These are phyloP conservation scores for Fusarium newnesense DNA, from an alignment of 2,329 filamentous ascomycete species.

Conservation along the genomic window DNA sequence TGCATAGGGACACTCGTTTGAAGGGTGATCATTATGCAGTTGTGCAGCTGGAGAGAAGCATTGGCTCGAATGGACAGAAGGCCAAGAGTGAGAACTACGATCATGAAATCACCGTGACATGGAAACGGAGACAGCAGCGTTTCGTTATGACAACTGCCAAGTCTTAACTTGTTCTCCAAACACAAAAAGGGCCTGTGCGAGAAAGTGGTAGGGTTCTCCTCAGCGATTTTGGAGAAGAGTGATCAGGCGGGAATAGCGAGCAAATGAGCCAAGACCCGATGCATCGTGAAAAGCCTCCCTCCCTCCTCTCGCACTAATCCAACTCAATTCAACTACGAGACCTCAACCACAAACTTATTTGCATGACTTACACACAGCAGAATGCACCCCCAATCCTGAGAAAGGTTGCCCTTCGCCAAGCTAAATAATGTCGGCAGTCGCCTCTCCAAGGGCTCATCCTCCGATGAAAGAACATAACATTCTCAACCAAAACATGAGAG, in stretches of 20 bases:
- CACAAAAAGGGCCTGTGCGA: background rate
- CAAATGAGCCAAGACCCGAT: background rate
- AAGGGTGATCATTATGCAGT: background rate
- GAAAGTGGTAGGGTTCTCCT: slow-evolving; percentile 30
- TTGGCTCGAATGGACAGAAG: background rate
- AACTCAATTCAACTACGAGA: background rate
- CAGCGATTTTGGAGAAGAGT: slow-evolving; percentile 38
- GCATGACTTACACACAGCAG: background rate
- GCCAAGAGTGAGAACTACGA: background rate
- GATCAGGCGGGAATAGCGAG: slow-evolving; percentile 13
- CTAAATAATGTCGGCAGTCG: slow-evolving; percentile 20
- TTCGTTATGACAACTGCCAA: slow-evolving; percentile 27
- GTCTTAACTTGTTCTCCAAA: slow-evolving; percentile 31
- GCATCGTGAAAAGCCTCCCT: background rate
- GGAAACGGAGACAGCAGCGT: background rate
- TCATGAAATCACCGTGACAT: slow-evolving; percentile 20
- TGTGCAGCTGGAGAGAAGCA: background rate
- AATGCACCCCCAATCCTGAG: background rate
- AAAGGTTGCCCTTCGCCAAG: slow-evolving; percentile 16
- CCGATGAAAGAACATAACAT: background rate
- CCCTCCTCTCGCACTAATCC: background rate
- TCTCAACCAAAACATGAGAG: slow-evolving; percentile 5
- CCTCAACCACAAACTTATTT: background rate
- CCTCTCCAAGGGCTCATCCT: background rate
- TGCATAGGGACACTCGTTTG: background rate